phyloP scores from a whole-genome alignment of 1,139 yeast species.

The Magnusiomyces suaveolens region DNA sequence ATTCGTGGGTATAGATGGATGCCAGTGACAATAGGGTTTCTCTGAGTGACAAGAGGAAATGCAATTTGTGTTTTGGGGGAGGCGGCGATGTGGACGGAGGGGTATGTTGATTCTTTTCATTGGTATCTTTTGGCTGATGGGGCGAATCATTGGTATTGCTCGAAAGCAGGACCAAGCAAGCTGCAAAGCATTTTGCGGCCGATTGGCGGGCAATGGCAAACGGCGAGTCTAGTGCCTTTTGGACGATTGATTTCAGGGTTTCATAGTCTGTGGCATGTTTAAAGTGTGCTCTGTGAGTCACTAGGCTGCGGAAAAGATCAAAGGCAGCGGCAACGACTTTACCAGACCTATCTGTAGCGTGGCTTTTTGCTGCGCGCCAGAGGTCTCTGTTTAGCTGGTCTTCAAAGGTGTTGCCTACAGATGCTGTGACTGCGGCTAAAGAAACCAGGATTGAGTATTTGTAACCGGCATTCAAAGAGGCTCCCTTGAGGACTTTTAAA shows the following conservation, averaged over 20 bases:
- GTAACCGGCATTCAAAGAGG: constrained; percentile 26
- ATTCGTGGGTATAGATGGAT: constrained; percentile 18
- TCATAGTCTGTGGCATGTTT: constrained; percentile 28
- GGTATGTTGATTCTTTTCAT: constrained; percentile 15
- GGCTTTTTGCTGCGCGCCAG: constrained; percentile 27
- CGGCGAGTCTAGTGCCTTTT: constrained; percentile 27
- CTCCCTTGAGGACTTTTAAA: constrained; percentile 23
- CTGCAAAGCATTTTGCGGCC: constrained; percentile 29
- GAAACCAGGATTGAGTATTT: constrained; percentile 22
- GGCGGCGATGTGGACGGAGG: constrained; percentile 9
- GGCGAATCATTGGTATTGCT: constrained; percentile 20
- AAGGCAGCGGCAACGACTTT: constrained; percentile 27
- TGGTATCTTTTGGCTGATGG: constrained; percentile 15
- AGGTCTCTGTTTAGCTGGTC: constrained; percentile 29
- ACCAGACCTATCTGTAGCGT: constrained; percentile 27
- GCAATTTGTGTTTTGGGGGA: constrained; percentile 10
- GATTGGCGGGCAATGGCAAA: constrained; percentile 25
- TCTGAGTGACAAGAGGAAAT: constrained; percentile 17
- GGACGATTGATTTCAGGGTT: constrained; percentile 20
- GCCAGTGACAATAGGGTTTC: constrained; percentile 19
- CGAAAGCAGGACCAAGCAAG: constrained; percentile 20
- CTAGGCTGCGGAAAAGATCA: constrained; percentile 21
- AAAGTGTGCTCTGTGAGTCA: constrained; percentile 18
- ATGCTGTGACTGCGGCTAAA: constrained; percentile 19
- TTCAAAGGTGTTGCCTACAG: constrained; percentile 29